Evolutionary conservation across 352 stramenopile species (phyloP).

Genomic region (Elongisporangium anandrum): DNA sequence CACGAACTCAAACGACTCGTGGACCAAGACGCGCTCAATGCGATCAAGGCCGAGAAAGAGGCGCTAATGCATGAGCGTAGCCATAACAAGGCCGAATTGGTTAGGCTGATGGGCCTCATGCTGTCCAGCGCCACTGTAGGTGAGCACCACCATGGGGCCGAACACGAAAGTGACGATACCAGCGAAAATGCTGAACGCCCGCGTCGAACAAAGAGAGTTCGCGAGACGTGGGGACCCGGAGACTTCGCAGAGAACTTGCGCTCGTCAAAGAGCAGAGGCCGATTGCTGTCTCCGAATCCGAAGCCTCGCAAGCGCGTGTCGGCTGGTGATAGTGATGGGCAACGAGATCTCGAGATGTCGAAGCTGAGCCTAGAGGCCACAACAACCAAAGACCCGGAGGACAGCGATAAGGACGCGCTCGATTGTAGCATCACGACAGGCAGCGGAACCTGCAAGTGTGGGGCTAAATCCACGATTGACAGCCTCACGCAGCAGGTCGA

Average conservation of each 20-base stretch:
- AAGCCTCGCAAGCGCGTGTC: conserved; percentile 22
- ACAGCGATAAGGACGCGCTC: background rate
- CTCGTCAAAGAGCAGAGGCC: background rate
- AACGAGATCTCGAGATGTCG: background rate
- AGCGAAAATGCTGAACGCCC: conserved; percentile 20
- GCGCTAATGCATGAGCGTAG: conserved; percentile 50
- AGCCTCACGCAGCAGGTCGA: conserved; percentile 24
- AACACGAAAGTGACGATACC: conserved; percentile 6
- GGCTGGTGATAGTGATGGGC: background rate
- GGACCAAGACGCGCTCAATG: conserved; percentile 39
- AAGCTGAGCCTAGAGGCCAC: background rate
- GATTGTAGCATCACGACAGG: background rate
- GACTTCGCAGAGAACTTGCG: conserved; percentile 37
- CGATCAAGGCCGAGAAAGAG: conserved; percentile 71
- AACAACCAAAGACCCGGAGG: conserved; percentile 2
- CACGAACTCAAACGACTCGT: conserved; percentile 64
- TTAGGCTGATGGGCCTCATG: conserved; percentile 50
- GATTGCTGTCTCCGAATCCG: conserved; percentile 17
- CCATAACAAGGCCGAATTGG: conserved; percentile 56
- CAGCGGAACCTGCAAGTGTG: background rate
- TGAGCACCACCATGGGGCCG: background rate
- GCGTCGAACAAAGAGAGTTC: conserved; percentile 27
- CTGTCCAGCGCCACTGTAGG: conserved; percentile 40
- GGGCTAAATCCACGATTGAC: conserved; percentile 10
- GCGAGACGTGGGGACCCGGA: conserved; percentile 72